A percentile compares a stretch with the other conserved stretches of the same genome.
Evolutionary conservation across 495 filamentous ascomycete genomes (phyloP).

Genomic region (Lophiotrema nucula): DNA sequence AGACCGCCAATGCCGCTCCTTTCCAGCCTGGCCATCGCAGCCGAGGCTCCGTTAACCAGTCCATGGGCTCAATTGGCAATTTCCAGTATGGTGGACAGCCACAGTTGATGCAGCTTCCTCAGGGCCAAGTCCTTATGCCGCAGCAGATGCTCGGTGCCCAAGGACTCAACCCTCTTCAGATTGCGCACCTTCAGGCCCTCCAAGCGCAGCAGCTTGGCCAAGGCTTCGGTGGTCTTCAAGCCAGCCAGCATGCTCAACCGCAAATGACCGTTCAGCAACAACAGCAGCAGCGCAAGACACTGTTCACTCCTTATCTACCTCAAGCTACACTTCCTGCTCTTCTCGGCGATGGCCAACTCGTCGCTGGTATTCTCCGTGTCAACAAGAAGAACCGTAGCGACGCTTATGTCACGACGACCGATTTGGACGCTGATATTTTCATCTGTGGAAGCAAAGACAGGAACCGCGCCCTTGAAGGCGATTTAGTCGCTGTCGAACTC

Average conservation of each 20-base stretch:
- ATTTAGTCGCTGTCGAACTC: constrained; percentile 92
- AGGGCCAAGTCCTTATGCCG: constrained; percentile 74
- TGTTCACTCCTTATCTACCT: constrained; percentile 96
- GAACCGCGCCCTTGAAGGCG: constrained; percentile 92
- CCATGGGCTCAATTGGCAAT: constrained; percentile 75
- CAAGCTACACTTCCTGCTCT: constrained; percentile 92
- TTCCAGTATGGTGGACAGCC: constrained; percentile 94
- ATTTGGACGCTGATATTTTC: constrained; percentile 97
- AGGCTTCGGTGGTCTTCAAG: constrained; percentile 59
- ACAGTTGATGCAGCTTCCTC: constrained; percentile 81
- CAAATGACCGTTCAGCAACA: constrained; percentile 62
- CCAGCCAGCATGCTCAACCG: constrained; percentile 73
- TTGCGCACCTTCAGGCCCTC: constrained; percentile 87
- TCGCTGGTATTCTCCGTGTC: constrained; percentile 92
- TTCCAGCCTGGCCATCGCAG: constrained; percentile 93
- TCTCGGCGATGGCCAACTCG: constrained; percentile 86
- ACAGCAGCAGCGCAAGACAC: constrained; percentile 91
- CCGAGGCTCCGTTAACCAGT: constrained; percentile 81
- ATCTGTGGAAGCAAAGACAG: constrained; percentile 99
- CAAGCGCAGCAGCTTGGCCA: constrained; percentile 69
- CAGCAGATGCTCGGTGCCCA: constrained; percentile 76
- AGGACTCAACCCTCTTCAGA: constrained; percentile 83
- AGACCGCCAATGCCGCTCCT: constrained; percentile 48
- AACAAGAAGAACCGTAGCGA: constrained; percentile 99
- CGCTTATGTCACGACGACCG: constrained; percentile 91